phyloP scores from a whole-genome alignment of 192 early-diverging fungal genomes.

The Entrophospora sp. region DNA sequence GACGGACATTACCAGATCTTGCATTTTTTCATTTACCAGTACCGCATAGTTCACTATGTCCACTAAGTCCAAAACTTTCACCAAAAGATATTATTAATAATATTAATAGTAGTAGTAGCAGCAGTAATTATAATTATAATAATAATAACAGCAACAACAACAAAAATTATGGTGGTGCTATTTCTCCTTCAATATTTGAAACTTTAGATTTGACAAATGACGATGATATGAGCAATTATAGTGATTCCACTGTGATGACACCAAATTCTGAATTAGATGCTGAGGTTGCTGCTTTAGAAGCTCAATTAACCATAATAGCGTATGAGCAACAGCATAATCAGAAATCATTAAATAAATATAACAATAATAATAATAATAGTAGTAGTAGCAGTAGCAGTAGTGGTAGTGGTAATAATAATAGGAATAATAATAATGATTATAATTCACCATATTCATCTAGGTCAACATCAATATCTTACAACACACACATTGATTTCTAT shows the following conservation, averaged over 20 bases:
- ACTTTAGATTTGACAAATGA: constrained; percentile 15
- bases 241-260: background rate
- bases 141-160: no score
- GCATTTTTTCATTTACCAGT: constrained; percentile 66
- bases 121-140: no score
- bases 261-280: background rate
- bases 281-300: background rate
- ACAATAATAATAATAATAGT: no score
- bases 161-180: constrained; percentile 3
- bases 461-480: constrained; percentile 20
- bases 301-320: constrained; percentile 2
- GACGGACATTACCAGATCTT: constrained; percentile 66
- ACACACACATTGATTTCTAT: no score
- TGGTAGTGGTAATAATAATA: no score
- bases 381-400: no score
- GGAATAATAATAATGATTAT: no score
- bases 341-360: background rate
- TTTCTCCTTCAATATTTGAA: constrained; percentile 26
- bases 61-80: constrained; percentile 30
- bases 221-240: background rate
- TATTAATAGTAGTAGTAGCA: constrained; percentile 30
- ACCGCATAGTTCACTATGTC: constrained; percentile 41
- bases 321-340: constrained; percentile 17
- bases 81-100: background rate
- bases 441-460: no score